Evolutionary conservation across 176 grass and related monocot genomes (phyloP), one percentile per base, ranked within the genome.

Genomic region (Dendrocalamus sinicus): DNA sequence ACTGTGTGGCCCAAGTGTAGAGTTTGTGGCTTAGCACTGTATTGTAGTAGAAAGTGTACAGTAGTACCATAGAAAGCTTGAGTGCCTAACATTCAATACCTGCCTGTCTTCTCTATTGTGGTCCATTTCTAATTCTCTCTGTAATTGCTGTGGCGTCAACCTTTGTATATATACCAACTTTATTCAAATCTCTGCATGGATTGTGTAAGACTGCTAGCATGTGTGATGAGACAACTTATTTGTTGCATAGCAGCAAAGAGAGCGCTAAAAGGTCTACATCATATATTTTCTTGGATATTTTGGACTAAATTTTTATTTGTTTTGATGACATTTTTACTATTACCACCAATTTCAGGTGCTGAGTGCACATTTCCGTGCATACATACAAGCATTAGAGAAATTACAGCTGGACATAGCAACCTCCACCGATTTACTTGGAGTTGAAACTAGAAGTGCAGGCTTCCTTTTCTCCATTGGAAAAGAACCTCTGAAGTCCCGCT

Each of bases 331-430:
- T 65, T 62, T 80, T 65, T 72, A 58, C 14, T 45, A 40, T 77
- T 43, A 30, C 30, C 46, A 75, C 59, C 22, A n/a, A 67, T 84
- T 85, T 71, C 78, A 98, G 96, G 96, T 96, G 57, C 77, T 98
- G 59, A 98, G 96, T 84, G 93, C 93, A 82, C 96, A 98, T 94
- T 98, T 98, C 59, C 88, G 91, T 70, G 93, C 96, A 28, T 98
- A 98, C 67, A 95, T 98, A 91, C 93, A 96, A 98, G 96, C 93
- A 66, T 70, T 98, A 79, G 96, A 98, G 86, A 98, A 95, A 89
- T 80, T 98, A 59, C 93, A 96, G 78, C 62, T 94, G 86, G 96
- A 95, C 88, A 98, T 98, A 91, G 96, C 96, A 70, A 94, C 93
- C 65, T 90, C 96, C 79, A 94, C 96, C 1, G 96, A 98, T 37